Evolutionary conservation across 148 eudicot species (phyloP), one percentile per base, ranked within the genome.

Genomic region (Euryodendron excelsum): DNA sequence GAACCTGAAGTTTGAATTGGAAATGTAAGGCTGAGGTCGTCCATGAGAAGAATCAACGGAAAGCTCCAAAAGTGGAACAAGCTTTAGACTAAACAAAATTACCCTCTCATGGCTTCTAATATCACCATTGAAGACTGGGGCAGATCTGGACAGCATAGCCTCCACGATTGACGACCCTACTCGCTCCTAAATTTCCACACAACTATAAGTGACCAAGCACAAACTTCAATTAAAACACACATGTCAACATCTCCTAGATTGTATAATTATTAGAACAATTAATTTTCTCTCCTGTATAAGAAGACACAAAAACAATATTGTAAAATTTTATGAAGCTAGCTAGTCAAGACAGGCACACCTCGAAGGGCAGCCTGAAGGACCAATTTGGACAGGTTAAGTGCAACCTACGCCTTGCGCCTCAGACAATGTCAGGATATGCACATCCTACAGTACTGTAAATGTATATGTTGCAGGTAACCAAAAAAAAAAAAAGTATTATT

Each of bases 101-200:
- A 96, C 97, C 93, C 98, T 88, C 87, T 93, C 97, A 76, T 96
- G 99, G 83, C 94, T 87, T 89, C 97, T 89, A 64, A 96, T 91
- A 84, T 93, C 97, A 74, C 99, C 98, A 82, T 93, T 85, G 79
- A 93, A 96, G 59, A 89, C 81, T 18, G 98, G 99, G 62, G 98
- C 98, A 78, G 90, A 82, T 62, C 80, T 85, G 74, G 97, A 96
- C 47, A 91, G 77, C 99, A 96, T 96, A 78, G 89, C 94, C 79
- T 91, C 98, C 80, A 93, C 99, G 41, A 75, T 67, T 44, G 89
- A 83, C 20, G 89, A 82, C 44, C 94, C 93, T 36, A 77, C 94
- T 63, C 78, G 86, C 84, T 91, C 94, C 99, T 96, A 79, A 14
- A 41, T 81, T 80, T 61, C 72, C 18, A 64, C 48, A 27, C 45